Evolutionary conservation across 164 flowering plant species (phyloP).

Genomic region (Aristolochia californica): DNA sequence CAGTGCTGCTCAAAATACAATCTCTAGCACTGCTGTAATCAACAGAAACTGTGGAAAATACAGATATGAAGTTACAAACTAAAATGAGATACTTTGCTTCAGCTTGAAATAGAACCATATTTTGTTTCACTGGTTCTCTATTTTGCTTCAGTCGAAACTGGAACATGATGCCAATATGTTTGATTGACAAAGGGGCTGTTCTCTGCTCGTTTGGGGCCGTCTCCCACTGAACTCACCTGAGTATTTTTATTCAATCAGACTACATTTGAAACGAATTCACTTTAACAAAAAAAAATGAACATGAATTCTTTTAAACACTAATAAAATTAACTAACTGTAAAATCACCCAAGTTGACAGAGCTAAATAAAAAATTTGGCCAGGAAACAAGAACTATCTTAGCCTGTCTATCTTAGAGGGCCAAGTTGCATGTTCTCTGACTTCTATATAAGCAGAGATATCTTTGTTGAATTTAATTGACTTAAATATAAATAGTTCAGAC

Average conservation of each 20-base stretch:
- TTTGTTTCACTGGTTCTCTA: constrained; percentile 29
- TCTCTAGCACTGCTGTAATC: background rate
- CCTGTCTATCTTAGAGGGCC: no score
- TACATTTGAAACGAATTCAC: background rate
- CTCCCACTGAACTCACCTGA: constrained; percentile 35
- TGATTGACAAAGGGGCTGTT: constrained; percentile 38
- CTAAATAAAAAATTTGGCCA: no score
- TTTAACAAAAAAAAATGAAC: background rate
- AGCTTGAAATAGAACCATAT: constrained; percentile 55
- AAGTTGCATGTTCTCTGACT: no score
- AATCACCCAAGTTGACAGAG: no score
- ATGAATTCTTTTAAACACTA: background rate
- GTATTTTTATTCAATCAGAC: background rate
- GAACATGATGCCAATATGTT: constrained; percentile 65
- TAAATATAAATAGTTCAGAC: background rate
- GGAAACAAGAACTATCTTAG: no score
- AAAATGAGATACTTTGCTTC: no score
- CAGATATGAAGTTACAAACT: background rate
- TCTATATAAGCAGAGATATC: no score
- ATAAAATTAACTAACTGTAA: no score
- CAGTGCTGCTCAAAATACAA: background rate
- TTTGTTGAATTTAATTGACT: no score
- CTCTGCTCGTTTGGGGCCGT: constrained; percentile 40
- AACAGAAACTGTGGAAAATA: background rate
- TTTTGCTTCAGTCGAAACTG: constrained; percentile 35